Conservation (phyloP, 2,329 filamentous ascomycete genomes). For the Acrodontium crateriforme region DNA sequence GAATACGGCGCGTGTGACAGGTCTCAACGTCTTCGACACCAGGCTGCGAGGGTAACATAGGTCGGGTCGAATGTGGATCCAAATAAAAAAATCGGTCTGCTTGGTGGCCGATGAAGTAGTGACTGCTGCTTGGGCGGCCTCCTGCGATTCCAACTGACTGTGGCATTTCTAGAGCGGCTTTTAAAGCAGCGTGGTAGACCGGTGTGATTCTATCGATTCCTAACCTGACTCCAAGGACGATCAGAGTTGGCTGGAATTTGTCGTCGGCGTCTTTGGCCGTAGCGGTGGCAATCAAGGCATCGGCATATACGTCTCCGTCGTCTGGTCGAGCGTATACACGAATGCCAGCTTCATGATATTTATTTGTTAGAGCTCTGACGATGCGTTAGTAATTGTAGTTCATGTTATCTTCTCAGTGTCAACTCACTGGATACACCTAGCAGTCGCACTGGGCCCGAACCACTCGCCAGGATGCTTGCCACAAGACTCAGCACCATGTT, state of each 20-base stretch:
- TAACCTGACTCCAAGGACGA: conserved; percentile 75
- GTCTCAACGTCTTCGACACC: conserved; percentile 60
- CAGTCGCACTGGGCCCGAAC: conserved; percentile 96
- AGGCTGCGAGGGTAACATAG: conserved; percentile 48
- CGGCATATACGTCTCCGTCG: conserved; percentile 83
- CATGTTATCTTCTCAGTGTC: conserved; percentile 2
- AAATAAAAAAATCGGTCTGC: conserved; percentile 82
- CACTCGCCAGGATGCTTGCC: conserved; percentile 94
- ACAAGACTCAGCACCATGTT: conserved; percentile 72
- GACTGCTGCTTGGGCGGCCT: conserved; percentile 80
- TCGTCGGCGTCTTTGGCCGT: conserved; percentile 43
- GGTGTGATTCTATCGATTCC: conserved; percentile 91
- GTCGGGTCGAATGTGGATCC: conserved; percentile 78
- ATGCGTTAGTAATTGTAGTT: conserved; percentile 8
- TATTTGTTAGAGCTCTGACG: conserved; percentile 57
- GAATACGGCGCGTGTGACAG: conserved; percentile 76
- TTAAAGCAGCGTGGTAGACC: conserved; percentile 90
- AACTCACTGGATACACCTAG: conserved; percentile 78
- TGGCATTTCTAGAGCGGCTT: conserved; percentile 66
- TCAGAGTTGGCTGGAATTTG: conserved; percentile 67
- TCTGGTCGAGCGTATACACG: conserved; percentile 83
- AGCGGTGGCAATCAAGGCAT: conserved; percentile 68
- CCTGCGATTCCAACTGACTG: conserved; percentile 96
- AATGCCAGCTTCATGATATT: conserved; percentile 47
- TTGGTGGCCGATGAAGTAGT: conserved; percentile 61